Base-by-base conservation (phyloP, 768 basidiomycete genomes). In the Rossbeevera mucosa region DNA sequence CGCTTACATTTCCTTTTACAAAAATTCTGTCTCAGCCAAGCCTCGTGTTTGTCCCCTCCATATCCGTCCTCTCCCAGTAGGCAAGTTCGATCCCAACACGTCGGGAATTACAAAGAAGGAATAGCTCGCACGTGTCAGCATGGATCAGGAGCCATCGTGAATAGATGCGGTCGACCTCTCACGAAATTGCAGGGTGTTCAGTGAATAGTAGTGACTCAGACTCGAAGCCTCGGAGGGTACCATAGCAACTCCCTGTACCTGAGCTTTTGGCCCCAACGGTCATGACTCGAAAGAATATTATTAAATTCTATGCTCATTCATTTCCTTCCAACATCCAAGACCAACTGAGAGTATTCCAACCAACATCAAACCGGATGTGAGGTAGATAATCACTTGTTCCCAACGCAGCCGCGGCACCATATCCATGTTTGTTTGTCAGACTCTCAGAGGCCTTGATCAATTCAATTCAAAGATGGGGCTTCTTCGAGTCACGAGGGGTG, bases 11-110 rank as follows among this genome's bases (percentile, higher is more conserved):
- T n/a, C n/a, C n/a, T n/a, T n/a, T n/a, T n/a, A n/a, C n/a, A n/a
- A n/a, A n/a, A n/a, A n/a, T n/a, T n/a, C n/a, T n/a, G n/a, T n/a
- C n/a, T n/a, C n/a, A n/a, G n/a, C n/a, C 36, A 30, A 29, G 50
- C 61, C 60, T 63, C 61, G 58, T 59, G 61, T 49, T 45, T 41
- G 53, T 33, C 24, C 20, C 21, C 7, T 36, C 38, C n/a, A n/a
- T n/a, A n/a, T n/a, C n/a, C n/a, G n/a, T n/a, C n/a, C n/a, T n/a
- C n/a, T n/a, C n/a, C n/a, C n/a, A n/a, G n/a, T n/a, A n/a, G n/a
- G n/a, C n/a, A n/a, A n/a, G n/a, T n/a, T n/a, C n/a, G n/a, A n/a
- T n/a, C n/a, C n/a, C n/a, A n/a, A n/a, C n/a, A 50, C 41, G 29
- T 48, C 30, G 47, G 48, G 42, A 22, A n/a, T 36, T 36, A 8